A percentile compares a stretch with the other conserved stretches of the same genome.
Evolutionary conservation across 345 rosid species (phyloP).

Genomic region (Aquilaria yunnanensis): DNA sequence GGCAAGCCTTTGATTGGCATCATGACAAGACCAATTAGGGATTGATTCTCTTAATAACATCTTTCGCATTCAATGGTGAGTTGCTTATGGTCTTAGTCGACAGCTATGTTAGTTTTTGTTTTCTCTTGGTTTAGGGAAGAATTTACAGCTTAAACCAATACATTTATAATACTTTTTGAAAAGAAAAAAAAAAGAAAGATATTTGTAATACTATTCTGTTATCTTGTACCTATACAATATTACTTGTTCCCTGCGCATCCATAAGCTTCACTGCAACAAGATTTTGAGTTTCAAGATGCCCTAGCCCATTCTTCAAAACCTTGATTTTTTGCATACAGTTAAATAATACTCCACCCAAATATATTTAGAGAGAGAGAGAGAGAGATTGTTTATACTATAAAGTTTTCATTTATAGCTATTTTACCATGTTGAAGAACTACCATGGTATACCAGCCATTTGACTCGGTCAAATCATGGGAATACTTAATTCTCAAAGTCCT

Average conservation of each 20-base stretch:
- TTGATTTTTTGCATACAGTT: slow-evolving; percentile 20
- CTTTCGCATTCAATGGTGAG: no score
- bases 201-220: no score
- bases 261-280: slow-evolving; percentile 25
- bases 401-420: slow-evolving; percentile 2
- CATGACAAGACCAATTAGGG: no score
- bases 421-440: slow-evolving; percentile 10
- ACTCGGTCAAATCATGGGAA: slow-evolving; percentile 24
- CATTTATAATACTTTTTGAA: no score
- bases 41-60: no score
- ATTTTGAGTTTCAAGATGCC: slow-evolving; percentile 17
- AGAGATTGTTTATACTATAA: slow-evolving; percentile 2
- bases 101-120: no score
- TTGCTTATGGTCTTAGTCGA: no score
- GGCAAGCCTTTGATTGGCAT: not conserved
- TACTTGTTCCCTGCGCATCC: slow-evolving; percentile 20
- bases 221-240: not conserved
- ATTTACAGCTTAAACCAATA: no score
- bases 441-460: slow-evolving; percentile 9
- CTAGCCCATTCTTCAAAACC: slow-evolving; percentile 18
- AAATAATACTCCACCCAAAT: slow-evolving; percentile 15
- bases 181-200: no score
- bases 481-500: not conserved
- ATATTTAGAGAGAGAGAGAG: not conserved
- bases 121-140: no score